phyloP scores from a whole-genome alignment of 371 early-diverging fungal genomes.

The Umbelopsis sp. region DNA sequence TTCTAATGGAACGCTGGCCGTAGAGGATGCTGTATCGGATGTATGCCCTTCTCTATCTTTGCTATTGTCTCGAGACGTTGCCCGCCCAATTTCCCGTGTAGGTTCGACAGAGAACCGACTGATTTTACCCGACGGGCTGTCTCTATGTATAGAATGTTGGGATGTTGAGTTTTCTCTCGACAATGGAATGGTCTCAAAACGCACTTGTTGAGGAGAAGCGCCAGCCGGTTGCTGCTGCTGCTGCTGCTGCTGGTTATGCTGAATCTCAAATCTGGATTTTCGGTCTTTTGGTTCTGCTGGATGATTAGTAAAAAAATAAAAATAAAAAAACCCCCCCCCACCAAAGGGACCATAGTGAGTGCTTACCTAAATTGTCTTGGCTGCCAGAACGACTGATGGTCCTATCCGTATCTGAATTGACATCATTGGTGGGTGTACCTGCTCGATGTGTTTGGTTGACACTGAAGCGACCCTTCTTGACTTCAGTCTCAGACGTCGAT shows the following conservation, averaged over 20 bases:
- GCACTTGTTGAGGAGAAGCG: background rate
- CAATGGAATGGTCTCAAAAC: slow-evolving; percentile 27
- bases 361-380: slow-evolving; percentile 27
- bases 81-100: background rate
- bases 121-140: slow-evolving; percentile 21
- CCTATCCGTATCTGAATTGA: slow-evolving; percentile 7
- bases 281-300: slow-evolving; percentile 24
- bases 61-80: slow-evolving; percentile 2
- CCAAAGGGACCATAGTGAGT: too few species aligned
- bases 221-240: background rate
- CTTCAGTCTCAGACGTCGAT: slow-evolving; percentile 37
- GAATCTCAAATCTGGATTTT: slow-evolving; percentile 30
- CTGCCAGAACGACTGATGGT: slow-evolving; percentile 23
- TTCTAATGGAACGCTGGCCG: slow-evolving; percentile 25
- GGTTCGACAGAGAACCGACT: slow-evolving; percentile 32
- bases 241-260: slow-evolving; percentile 18
- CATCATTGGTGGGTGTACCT: slow-evolving; percentile 13
- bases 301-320: slow-evolving; percentile 26
- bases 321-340: background rate
- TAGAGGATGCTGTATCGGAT: background rate
- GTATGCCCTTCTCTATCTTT: background rate
- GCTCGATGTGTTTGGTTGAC: slow-evolving; percentile 41
- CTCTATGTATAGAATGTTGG: slow-evolving; percentile 11
- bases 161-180: slow-evolving; percentile 48
- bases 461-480: slow-evolving; percentile 68